Percentiles rank a stretch among this genome's conserved stretches.
phyloP scores from a whole-genome alignment of 1,284 basidiomycete genomes.

The Ganoderma meredithae region DNA sequence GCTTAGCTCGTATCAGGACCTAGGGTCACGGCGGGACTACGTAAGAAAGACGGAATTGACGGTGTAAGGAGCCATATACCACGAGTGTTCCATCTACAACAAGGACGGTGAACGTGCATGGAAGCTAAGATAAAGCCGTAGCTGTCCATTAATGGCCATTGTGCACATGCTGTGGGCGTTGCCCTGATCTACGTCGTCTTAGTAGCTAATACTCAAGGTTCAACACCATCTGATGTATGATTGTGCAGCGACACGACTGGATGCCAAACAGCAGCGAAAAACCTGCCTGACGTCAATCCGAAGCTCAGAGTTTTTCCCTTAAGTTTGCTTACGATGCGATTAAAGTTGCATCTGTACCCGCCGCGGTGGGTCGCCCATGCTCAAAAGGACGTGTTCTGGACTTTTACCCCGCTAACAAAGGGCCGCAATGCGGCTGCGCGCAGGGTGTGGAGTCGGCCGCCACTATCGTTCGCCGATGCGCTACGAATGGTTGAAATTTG shows the following conservation, averaged over 20 bases:
- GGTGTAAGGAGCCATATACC: neutral
- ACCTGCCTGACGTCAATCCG: neutral
- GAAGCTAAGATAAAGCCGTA: neutral
- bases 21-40: neutral
- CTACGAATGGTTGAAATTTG: neutral
- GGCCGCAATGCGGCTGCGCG: neutral
- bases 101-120: neutral
- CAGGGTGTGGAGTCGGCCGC: neutral
- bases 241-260: neutral
- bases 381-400: neutral
- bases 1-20: neutral
- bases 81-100: neutral
- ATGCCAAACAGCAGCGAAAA: neutral
- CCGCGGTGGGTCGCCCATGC: neutral
- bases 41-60: neutral
- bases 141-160: neutral
- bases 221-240: neutral
- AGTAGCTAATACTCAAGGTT: no score
- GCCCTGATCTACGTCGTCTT: neutral
- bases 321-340: neutral
- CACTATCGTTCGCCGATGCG: neutral
- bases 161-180: neutral
- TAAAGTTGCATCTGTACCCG: neutral
- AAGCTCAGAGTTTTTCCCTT: neutral
- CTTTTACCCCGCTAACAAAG: neutral